A percentile compares a stretch with the other conserved stretches of the same genome.
Evolutionary conservation across 2,329 filamentous ascomycete species (phyloP).

Genomic region (Xylariaceae sp.): DNA sequence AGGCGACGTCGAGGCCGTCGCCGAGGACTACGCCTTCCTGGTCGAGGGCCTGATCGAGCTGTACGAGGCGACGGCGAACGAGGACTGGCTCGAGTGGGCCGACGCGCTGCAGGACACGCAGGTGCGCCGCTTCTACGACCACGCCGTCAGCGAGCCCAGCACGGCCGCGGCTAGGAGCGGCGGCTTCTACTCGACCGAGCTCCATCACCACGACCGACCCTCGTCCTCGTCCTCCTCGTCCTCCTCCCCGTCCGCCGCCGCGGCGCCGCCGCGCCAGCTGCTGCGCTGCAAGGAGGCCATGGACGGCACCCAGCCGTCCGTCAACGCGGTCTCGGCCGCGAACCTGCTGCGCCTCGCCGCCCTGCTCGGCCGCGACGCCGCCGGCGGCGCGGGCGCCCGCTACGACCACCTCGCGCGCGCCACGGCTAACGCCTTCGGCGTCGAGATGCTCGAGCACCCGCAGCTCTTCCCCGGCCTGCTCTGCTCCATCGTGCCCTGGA

Average conservation of each 20-base stretch:
- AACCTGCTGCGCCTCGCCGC: conserved; percentile 78
- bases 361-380: conserved; percentile 59
- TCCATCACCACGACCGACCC: too few species aligned
- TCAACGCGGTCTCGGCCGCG: conserved; percentile 77
- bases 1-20: conserved; percentile 65
- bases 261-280: conserved; percentile 59
- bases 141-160: conserved; percentile 24
- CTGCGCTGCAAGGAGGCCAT: conserved; percentile 91
- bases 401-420: conserved; percentile 61
- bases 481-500: conserved; percentile 63
- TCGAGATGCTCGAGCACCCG: conserved; percentile 86
- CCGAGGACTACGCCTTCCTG: conserved; percentile 91
- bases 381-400: conserved; percentile 48
- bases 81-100: conserved; percentile 70
- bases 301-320: conserved; percentile 83
- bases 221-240: too few species aligned
- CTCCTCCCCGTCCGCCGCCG: too few species aligned
- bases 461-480: conserved; percentile 84
- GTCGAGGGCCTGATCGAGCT: conserved; percentile 76
- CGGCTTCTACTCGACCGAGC: conserved; percentile 73
- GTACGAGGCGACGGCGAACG: conserved; percentile 75
- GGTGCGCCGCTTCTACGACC: conserved; percentile 70
- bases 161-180: conserved; percentile 34
- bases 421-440: conserved; percentile 79
- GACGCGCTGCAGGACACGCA: conserved; percentile 72